These are phyloP conservation scores for Penicillium subrubescens DNA, from an alignment of 495 filamentous ascomycete species.

Conservation along the genomic window DNA sequence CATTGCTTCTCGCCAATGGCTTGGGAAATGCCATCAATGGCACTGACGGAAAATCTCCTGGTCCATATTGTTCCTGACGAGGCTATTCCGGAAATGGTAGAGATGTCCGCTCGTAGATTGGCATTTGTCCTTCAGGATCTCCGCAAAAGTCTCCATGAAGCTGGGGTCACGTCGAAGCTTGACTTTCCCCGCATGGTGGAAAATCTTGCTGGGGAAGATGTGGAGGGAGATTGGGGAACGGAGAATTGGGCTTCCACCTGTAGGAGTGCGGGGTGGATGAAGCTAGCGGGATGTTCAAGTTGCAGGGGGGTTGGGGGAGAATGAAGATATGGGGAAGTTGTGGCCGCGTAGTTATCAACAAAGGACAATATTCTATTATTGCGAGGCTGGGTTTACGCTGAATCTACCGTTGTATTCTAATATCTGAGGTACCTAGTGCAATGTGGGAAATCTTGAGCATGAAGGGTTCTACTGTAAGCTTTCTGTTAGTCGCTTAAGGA, in stretches of 20 bases:
- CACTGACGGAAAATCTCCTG: conserved; percentile 21
- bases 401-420: not conserved
- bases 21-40: not conserved
- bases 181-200: conserved; percentile 21
- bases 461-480: not conserved
- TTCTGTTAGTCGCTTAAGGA: not conserved
- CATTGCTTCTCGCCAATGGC: conserved; percentile 1
- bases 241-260: conserved; percentile 31
- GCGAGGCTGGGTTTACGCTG: not conserved
- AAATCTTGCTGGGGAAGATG: conserved; percentile 19
- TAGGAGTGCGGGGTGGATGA: not conserved
- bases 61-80: conserved; percentile 2
- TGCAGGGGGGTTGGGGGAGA: not conserved
- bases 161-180: conserved; percentile 22
- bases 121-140: conserved; percentile 8
- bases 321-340: not conserved
- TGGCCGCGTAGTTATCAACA: not conserved
- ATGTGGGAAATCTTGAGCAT: not conserved
- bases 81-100: conserved; percentile 4
- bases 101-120: not conserved
- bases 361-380: not conserved
- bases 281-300: not conserved
- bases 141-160: conserved; percentile 15
- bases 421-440: not conserved
- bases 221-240: conserved; percentile 10